phyloP scores from a whole-genome alignment of 768 basidiomycete species.

The Tricholoma sp. region DNA sequence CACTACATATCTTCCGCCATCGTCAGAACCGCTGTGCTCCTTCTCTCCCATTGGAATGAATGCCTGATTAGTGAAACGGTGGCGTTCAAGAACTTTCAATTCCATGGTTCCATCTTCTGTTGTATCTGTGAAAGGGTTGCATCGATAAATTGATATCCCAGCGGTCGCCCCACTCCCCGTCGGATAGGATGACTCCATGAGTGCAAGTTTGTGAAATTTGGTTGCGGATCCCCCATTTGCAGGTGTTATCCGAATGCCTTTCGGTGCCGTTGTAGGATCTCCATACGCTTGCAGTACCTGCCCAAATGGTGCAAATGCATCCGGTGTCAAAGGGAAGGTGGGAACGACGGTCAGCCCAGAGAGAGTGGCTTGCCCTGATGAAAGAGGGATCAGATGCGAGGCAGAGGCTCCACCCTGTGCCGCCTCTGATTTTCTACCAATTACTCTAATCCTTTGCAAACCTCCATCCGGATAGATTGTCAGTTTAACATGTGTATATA shows the following conservation, averaged over 20 bases:
- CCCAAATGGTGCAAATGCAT: conserved; percentile 86
- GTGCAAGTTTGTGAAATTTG: conserved; percentile 90
- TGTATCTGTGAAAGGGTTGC: conserved; percentile 48
- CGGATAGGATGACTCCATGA: conserved; percentile 66
- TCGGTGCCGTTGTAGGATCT: conserved; percentile 61
- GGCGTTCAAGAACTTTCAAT: conserved; percentile 80
- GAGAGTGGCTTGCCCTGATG: conserved; percentile 1
- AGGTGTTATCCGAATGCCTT: conserved; percentile 63
- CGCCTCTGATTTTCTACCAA: conserved; percentile 48
- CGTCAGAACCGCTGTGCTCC: conserved; percentile 36
- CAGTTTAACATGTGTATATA: conserved; percentile 80
- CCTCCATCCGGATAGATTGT: conserved; percentile 96
- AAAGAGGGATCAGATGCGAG: neutral
- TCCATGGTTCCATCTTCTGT: conserved; percentile 45
- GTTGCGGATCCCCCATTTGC: conserved; percentile 88
- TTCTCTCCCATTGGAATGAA: conserved; percentile 90
- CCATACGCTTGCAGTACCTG: conserved; percentile 87
- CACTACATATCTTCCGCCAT: conserved; percentile 63
- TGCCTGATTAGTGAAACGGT: conserved; percentile 84
- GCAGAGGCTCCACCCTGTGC: neutral
- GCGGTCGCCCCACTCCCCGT: conserved; percentile 47
- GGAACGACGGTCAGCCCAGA: conserved; percentile 33
- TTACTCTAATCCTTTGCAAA: conserved; percentile 84
- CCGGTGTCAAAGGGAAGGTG: conserved; percentile 69
- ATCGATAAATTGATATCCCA: conserved; percentile 82